Percentiles rank a stretch among this genome's conserved stretches.
Conservation (phyloP, 1,284 basidiomycete species). For the Ustilago vetiveriae region DNA sequence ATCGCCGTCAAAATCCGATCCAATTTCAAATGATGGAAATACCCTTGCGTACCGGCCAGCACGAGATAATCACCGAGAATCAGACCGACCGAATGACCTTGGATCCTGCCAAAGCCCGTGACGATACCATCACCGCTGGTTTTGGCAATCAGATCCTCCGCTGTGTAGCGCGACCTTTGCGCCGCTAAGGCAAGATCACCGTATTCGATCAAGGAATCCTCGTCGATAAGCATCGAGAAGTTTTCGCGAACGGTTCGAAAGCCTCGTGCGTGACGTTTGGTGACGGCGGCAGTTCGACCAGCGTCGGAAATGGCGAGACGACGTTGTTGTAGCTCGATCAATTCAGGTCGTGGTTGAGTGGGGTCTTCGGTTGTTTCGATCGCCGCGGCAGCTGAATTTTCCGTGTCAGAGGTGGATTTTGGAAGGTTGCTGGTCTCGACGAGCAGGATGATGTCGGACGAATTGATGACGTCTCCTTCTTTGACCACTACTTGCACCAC, state of each 20-base stretch:
- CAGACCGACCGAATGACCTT: constrained; percentile 18
- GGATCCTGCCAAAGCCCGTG: constrained; percentile 41
- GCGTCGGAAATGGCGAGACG: constrained; percentile 13
- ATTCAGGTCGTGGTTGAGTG: constrained; percentile 26
- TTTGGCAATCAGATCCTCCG: constrained; percentile 17
- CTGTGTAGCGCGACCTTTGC: constrained; percentile 15
- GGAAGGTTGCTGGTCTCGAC: constrained; percentile 1
- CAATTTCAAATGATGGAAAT: constrained; percentile 49
- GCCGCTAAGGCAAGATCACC: constrained; percentile 48
- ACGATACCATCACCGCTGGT: constrained; percentile 53
- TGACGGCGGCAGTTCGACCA: constrained; percentile 15
- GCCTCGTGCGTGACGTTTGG: constrained; percentile 41
- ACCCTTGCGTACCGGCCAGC: constrained; percentile 52
- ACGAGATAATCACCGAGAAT: constrained; percentile 51
- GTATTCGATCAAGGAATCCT: constrained; percentile 42
- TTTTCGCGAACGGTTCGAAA: constrained; percentile 50
- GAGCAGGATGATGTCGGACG: constrained; percentile 22
- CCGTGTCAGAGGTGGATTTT: too few relatives aligned
- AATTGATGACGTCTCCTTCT: constrained; percentile 30
- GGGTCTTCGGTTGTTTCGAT: constrained; percentile 14
- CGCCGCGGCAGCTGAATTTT: neutral
- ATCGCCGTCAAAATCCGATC: constrained; percentile 41
- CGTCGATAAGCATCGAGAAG: constrained; percentile 35
- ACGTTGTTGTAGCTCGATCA: constrained; percentile 17
- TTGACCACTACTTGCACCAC: constrained; percentile 14